phyloP scores from a whole-genome alignment of 495 filamentous ascomycete genomes.

The Hamigera avellanea region DNA sequence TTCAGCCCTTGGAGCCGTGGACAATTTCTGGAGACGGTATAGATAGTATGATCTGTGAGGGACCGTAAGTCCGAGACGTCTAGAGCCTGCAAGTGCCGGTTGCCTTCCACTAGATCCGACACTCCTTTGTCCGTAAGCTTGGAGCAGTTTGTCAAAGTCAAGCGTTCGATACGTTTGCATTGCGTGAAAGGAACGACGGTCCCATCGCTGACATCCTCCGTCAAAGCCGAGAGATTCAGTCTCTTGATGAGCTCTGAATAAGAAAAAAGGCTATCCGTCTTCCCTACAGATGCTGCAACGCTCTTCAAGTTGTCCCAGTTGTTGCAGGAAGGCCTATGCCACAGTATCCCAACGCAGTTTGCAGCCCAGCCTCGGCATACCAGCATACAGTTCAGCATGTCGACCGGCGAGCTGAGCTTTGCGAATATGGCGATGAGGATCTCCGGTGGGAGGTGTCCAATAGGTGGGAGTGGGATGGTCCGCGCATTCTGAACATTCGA shows the following conservation, averaged over 20 bases:
- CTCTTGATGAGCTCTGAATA: slow-evolving; percentile 83
- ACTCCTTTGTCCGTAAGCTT: slow-evolving; percentile 76
- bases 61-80: slow-evolving; percentile 74
- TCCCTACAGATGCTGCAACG: slow-evolving; percentile 65
- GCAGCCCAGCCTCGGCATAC: slow-evolving; percentile 87
- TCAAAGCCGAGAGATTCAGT: slow-evolving; percentile 75
- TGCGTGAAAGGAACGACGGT: slow-evolving; percentile 68
- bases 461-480: slow-evolving; percentile 50
- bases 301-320: slow-evolving; percentile 67
- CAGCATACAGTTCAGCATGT: slow-evolving; percentile 80
- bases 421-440: slow-evolving; percentile 87
- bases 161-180: slow-evolving; percentile 85
- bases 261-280: slow-evolving; percentile 60
- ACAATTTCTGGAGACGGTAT: slow-evolving; percentile 71
- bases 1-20: slow-evolving; percentile 84
- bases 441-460: slow-evolving; percentile 81
- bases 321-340: slow-evolving; percentile 87
- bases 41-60: slow-evolving; percentile 75
- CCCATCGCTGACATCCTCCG: slow-evolving; percentile 72
- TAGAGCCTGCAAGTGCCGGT: slow-evolving; percentile 72
- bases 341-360: slow-evolving; percentile 85
- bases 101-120: slow-evolving; percentile 66
- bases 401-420: slow-evolving; percentile 60
- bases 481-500: slow-evolving; percentile 47
- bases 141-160: slow-evolving; percentile 87